Percentiles rank a stretch among this genome's conserved stretches.
Evolutionary conservation across 805 yeast species (phyloP).

Genomic region (Teunomyces funiuensis): DNA sequence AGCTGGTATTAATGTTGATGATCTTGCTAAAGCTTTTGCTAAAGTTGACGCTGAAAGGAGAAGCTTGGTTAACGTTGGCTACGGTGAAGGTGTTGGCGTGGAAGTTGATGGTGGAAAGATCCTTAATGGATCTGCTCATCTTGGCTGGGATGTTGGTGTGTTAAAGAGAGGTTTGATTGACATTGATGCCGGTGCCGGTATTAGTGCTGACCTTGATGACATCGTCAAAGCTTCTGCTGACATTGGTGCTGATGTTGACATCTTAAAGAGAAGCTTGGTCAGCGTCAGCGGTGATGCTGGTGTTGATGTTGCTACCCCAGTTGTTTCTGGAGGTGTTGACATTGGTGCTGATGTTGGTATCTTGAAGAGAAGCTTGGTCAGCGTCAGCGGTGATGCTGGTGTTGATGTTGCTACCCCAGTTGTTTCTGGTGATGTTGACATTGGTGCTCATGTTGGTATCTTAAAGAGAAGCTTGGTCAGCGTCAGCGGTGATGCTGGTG

Average conservation of each 20-base stretch:
- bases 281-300: conserved; percentile 5
- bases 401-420: conserved; percentile 12
- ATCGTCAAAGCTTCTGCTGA: conserved; percentile 9
- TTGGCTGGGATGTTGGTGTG: no score
- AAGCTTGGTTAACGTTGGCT: conserved; percentile 3
- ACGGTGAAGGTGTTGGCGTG: conserved; percentile 1
- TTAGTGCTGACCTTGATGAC: conserved; percentile 10
- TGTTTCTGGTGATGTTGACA: conserved; percentile 7
- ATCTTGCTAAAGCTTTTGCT: conserved; percentile 5
- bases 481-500: conserved; percentile 3
- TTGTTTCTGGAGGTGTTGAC: conserved; percentile 9
- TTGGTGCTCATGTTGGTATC: no score
- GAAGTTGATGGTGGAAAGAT: conserved; percentile 7
- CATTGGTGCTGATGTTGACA: conserved; percentile 3
- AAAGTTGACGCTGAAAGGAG: no score
- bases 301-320: conserved; percentile 11
- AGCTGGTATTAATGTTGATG: conserved; percentile 8
- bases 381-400: conserved; percentile 9
- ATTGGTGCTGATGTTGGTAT: conserved; percentile 9
- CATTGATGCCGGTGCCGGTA: conserved; percentile 12
- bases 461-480: neutral
- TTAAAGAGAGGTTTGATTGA: conserved; percentile 13
- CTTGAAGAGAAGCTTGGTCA: no score
- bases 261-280: neutral
- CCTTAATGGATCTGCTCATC: conserved; percentile 10